Evolutionary conservation across 768 basidiomycete species (phyloP), one percentile per base, ranked within the genome.

Genomic region (Termitomyces eurrhizus): DNA sequence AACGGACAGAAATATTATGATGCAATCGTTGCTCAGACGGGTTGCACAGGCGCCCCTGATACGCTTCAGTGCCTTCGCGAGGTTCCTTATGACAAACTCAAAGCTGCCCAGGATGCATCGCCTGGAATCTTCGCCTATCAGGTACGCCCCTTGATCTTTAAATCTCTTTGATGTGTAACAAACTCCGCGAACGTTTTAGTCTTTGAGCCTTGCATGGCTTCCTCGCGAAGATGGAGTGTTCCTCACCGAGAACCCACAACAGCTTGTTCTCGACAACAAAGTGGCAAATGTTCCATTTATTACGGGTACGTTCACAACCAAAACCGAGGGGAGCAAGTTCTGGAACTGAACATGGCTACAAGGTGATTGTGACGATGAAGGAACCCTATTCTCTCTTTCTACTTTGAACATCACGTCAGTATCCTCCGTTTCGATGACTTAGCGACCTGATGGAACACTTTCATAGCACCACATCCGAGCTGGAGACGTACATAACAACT

Each of bases 281-380:
- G 75, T 84, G 2, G 77, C 82, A 2, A 75, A 77, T 52, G 71
- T 86, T 1, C 83, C 82, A 0, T 75, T 83, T 62, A 69, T 86
- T 32, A 80, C 72, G 0, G 82, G 82, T 74, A 45, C 26, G 51
- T 57, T 8, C 12, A 35, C n/a, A 52, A 44, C n/a, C 21, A 37
- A 16, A 14, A 12, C 54, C 1, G 16, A 18, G 35, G 35, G 46
- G 18, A 35, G 46, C 45, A 3, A 3, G n/a, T 44, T 33, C 9
- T 29, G 13, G 52, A 46, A 61, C 29, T 37, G 45, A 56, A 24
- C 24, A 29, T 51, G 21, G 37, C 13, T 44, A 7, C 37, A 55
- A 77, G 82, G 82, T 18, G 77, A 83, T 61, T 77, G 76, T 61
- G 83, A 86, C 53, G 86, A 87, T 57, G 86, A 88, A 66, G 86